Evolutionary conservation across 352 stramenopile species (phyloP), one percentile per base, ranked within the genome.

Genomic region (Pythium pyrilobum): DNA sequence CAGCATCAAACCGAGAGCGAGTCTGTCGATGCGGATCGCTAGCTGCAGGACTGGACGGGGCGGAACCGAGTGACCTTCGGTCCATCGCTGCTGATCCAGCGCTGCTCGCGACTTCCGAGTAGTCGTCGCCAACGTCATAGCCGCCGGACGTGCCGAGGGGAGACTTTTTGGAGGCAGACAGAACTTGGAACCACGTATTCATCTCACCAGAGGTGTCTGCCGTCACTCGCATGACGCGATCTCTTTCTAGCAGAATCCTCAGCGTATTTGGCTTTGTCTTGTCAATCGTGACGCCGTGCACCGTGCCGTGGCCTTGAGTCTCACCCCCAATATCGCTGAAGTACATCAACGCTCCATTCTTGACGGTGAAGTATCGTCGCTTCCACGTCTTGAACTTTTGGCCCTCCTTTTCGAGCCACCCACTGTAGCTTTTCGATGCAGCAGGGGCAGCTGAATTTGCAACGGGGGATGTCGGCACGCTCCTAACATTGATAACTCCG

Each of bases 301-400:
- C 76, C 2, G 74, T 69, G 2, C 80, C 77, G 37, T 91, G 73
- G 15, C 80, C 80, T 9, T 77, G 76, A 9, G 71, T 70, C n/a
- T 72, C 72, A 13, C 73, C 74, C 4, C 78, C 74, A 11, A 81
- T 58, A 20, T 87, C 77, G 32, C 60, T 79, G 42, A 81, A 91
- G 52, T 89, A 91, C 53, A 89, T 85, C 41, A 91, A 60, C 16
- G 74, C 72, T 8, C 72, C 73, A 18, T 83, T 83, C 43, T 84
- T 81, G 47, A 87, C 58, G 10, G 77, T 86, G 34, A 92, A 92
- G 50, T 81, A 92, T 3, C 79, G 71, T 16, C 55, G 60, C 57
- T 89, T 92, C 81, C 81, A 92, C 7, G 71, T 89, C 71, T 85
- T 89, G 57, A 89, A 85, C 2, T 63, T 67, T 28, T 80, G 72